Conservation (phyloP, 169 alveolate genomes). For the Plasmodium sp. region DNA sequence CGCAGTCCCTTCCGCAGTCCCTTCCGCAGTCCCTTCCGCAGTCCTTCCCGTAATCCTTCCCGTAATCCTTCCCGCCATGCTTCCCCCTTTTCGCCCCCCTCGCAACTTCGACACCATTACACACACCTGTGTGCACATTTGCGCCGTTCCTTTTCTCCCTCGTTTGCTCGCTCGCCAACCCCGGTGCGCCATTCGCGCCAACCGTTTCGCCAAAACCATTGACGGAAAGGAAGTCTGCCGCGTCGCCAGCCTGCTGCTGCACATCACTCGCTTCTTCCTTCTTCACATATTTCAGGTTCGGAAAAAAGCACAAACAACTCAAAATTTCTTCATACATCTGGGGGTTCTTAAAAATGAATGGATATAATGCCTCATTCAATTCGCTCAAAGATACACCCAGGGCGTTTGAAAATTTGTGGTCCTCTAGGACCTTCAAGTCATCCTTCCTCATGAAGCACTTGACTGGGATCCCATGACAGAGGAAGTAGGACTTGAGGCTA, state of each 20-base stretch:
- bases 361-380: conserved; percentile 69
- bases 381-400: conserved; percentile 69
- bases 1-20: background rate
- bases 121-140: background rate
- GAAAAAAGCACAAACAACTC: conserved; percentile 57
- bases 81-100: background rate
- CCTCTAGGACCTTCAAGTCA: conserved; percentile 49
- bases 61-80: background rate
- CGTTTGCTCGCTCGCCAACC: background rate
- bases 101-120: background rate
- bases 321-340: conserved; percentile 72
- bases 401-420: conserved; percentile 23
- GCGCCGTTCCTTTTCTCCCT: background rate
- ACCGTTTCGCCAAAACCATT: background rate
- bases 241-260: background rate
- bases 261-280: conserved; percentile 2
- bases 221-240: background rate
- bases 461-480: conserved; percentile 48
- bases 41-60: background rate
- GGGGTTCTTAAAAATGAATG: conserved; percentile 71
- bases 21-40: background rate
- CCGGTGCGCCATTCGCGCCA: background rate
- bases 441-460: conserved; percentile 51
- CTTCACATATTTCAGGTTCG: conserved; percentile 59
- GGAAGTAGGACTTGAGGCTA: conserved; percentile 23